phyloP scores from a whole-genome alignment of 202 grass and related monocot genomes.

The Digitaria exilis region DNA sequence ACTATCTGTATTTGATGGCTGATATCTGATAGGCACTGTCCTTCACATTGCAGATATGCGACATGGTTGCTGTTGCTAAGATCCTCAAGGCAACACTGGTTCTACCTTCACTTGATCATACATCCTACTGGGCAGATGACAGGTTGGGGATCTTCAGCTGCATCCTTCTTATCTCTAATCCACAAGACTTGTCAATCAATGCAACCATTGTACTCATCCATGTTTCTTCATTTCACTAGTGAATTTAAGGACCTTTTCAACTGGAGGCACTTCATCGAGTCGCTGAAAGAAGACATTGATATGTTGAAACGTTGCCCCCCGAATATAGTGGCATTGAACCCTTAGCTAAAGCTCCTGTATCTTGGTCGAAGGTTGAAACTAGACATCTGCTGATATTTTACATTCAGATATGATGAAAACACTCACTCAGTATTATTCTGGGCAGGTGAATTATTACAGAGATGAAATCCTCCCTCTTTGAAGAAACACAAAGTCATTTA shows the following conservation, averaged over 20 bases:
- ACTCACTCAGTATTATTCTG: conserved; percentile 31
- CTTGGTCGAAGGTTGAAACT: conserved; percentile 91
- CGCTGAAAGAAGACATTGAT: conserved; percentile 90
- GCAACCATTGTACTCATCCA: conserved; percentile 27
- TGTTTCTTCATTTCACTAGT: conserved; percentile 49
- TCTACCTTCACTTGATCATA: conserved; percentile 98
- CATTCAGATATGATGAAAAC: conserved; percentile 31
- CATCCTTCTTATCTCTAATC: conserved; percentile 19
- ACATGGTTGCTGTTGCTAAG: conserved; percentile 99
- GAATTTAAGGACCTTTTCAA: conserved; percentile 99
- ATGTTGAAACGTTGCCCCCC: conserved; percentile 86
- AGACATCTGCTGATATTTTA: background rate
- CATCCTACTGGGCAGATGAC: conserved; percentile 98
- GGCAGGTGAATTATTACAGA: conserved; percentile 94
- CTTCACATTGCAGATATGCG: conserved; percentile 83
- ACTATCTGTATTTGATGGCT: conserved; percentile 15
- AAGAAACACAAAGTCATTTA: conserved; percentile 97
- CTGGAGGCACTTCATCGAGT: conserved; percentile 96
- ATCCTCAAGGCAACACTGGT: conserved; percentile 90
- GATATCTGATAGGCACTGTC: conserved; percentile 27
- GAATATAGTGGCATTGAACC: conserved; percentile 70
- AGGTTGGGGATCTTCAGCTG: conserved; percentile 53
- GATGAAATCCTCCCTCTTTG: conserved; percentile 84
- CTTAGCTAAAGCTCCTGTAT: conserved; percentile 86
- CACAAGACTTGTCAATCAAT: conserved; percentile 20